Evolutionary conservation across 1,139 yeast genomes (phyloP).

Genomic region (Candida sanyaensis): DNA sequence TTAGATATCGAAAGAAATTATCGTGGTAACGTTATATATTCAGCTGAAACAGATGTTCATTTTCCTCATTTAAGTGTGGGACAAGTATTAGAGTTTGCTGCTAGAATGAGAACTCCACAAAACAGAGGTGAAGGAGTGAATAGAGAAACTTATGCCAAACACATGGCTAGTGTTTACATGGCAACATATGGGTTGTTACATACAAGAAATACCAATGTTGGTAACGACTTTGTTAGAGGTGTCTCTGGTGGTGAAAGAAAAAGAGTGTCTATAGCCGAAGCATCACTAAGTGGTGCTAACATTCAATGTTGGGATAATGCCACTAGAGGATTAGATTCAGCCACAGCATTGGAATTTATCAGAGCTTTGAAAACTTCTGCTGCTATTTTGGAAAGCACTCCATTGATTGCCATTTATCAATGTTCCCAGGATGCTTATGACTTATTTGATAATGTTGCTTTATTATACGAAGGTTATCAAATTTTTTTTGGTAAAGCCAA

Average conservation of each 20-base stretch:
- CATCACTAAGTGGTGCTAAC: constrained; percentile 35
- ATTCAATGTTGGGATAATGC: constrained; percentile 65
- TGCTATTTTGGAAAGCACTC: constrained; percentile 55
- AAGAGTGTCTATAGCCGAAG: constrained; percentile 48
- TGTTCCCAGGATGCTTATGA: constrained; percentile 29
- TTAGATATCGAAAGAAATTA: constrained; percentile 46
- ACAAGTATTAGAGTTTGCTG: constrained; percentile 51
- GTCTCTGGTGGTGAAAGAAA: constrained; percentile 49
- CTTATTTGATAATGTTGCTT: constrained; percentile 70
- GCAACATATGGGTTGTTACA: constrained; percentile 42
- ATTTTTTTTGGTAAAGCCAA: constrained; percentile 68
- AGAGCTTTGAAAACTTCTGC: constrained; percentile 69
- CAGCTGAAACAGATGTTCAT: constrained; percentile 55
- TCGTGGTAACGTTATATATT: constrained; percentile 54
- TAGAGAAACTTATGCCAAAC: constrained; percentile 42
- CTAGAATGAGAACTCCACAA: constrained; percentile 43
- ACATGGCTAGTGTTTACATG: constrained; percentile 44
- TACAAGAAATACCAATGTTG: constrained; percentile 36
- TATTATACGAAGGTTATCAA: constrained; percentile 77
- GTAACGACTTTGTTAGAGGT: constrained; percentile 39
- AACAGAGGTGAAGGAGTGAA: constrained; percentile 36
- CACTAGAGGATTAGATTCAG: constrained; percentile 62
- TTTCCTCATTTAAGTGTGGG: constrained; percentile 57
- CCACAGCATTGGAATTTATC: constrained; percentile 69
- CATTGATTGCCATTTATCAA: constrained; percentile 80